Base-by-base conservation (phyloP, 2,329 filamentous ascomycete genomes). In the Cladophialophora carrionii region DNA sequence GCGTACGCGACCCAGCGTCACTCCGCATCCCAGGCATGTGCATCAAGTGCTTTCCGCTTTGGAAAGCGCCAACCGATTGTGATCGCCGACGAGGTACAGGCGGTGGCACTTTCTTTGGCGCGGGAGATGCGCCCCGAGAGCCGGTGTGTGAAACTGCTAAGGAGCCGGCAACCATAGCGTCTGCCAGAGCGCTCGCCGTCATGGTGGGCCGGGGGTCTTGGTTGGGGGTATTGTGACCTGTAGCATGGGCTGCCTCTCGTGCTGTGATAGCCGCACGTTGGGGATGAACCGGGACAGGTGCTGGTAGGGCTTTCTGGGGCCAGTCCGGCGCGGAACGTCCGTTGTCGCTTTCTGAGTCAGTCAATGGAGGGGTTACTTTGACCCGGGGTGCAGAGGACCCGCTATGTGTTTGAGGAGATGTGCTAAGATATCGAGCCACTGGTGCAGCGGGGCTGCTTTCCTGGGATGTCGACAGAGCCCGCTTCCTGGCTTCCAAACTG, bases 101-200 rank as follows among this genome's bases (percentile, higher is more conserved):
- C 12, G 79, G 78, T 14, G 76, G 73, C 8, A 70, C 66, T 56
- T 71, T 53, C 66, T 72, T 78, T n/a, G 72, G 73, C 7, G 51
- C 34, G 22, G 77, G 72, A 12, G 79, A 79, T n/a, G 75, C 72
- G 3, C 71, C 65, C 54, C 72, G 61, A 12, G 79, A 78, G 12
- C 77, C 74, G 34, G 76, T 77, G 54, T 76, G 76, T 7, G 75
- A 73, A 43, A 80, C 80, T 61, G 80, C 80, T 2, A 81, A 68
- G 37, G 80, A 81, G 10, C 80, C 81, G 20, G 80, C 80, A 20
- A 81, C 77, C 66, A 82, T 79, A 31, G 80, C 80, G 72, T 81
- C 76, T 14, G 79, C 80, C 2, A 80, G 74, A 4, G 76, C 75
- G 65, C 77, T 78, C 64, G 77, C 76, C 32, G 70, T 70, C 73